These are phyloP conservation scores for Rubia tinctorum DNA, from an alignment of 305 asterid species.

Conservation along the genomic window DNA sequence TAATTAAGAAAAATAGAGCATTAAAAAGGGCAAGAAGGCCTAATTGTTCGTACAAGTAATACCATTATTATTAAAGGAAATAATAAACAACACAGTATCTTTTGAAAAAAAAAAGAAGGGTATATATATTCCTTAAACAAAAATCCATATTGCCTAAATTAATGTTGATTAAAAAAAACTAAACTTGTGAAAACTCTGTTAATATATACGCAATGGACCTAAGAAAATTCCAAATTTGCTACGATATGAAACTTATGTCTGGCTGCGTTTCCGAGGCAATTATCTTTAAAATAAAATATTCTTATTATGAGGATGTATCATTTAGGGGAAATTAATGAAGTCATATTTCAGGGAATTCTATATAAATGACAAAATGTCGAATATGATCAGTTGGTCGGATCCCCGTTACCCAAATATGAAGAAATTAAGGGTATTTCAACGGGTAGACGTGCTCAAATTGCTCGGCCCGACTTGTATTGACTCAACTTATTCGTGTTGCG, in stretches of 20 bases:
- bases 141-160: too few species aligned
- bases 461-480: too few species aligned
- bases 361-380: conserved; percentile 8
- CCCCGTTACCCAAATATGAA: background rate
- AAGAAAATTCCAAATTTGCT: background rate
- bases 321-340: background rate
- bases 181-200: too few species aligned
- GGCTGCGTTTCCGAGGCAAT: background rate
- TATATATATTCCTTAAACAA: too few species aligned
- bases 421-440: too few species aligned
- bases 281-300: background rate
- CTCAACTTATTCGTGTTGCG: too few species aligned
- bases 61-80: background rate
- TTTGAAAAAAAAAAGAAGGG: too few species aligned
- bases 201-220: background rate
- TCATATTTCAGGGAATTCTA: background rate
- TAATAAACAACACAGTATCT: too few species aligned
- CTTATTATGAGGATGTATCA: background rate
- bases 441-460: too few species aligned
- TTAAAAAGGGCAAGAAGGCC: background rate
- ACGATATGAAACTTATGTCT: background rate
- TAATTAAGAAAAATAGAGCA: background rate
- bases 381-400: conserved; percentile 7
- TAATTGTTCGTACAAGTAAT: background rate
- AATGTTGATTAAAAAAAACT: too few species aligned